Evolutionary conservation across 1,284 basidiomycete species (phyloP).

Genomic region (Ganoderma resinaceum): DNA sequence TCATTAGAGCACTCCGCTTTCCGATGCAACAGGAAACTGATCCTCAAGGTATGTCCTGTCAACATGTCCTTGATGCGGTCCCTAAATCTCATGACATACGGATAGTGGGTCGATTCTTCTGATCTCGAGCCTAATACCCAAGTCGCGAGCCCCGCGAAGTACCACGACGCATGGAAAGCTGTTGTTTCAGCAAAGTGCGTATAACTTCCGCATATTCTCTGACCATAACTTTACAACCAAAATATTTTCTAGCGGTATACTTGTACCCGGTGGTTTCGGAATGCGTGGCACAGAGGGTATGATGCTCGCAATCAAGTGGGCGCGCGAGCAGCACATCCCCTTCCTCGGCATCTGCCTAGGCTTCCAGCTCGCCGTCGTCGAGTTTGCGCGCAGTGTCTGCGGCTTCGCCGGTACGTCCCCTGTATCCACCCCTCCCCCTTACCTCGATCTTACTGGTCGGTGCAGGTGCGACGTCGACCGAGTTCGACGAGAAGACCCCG

Average conservation of each 20-base stretch:
- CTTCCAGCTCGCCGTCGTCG: slow-evolving; percentile 97
- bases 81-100: background rate
- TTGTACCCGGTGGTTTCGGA: slow-evolving; percentile 97
- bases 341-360: slow-evolving; percentile 98
- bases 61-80: background rate
- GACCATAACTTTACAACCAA: background rate
- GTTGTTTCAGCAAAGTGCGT: slow-evolving; percentile 87
- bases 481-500: slow-evolving; percentile 69
- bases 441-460: slow-evolving; percentile 5
- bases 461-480: slow-evolving; percentile 88
- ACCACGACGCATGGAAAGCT: slow-evolving; percentile 96
- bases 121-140: slow-evolving; percentile 88
- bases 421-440: background rate
- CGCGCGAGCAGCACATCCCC: slow-evolving; percentile 93
- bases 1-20: slow-evolving; percentile 97
- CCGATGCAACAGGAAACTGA: slow-evolving; percentile 86
- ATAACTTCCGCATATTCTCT: slow-evolving; percentile 17
- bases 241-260: slow-evolving; percentile 73
- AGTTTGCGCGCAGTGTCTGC: slow-evolving; percentile 92
- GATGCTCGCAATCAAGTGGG: slow-evolving; percentile 97
- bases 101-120: slow-evolving; percentile 96
- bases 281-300: slow-evolving; percentile 95
- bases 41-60: slow-evolving; percentile 62
- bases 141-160: slow-evolving; percentile 82
- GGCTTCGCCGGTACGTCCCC: slow-evolving; percentile 65